Percentiles rank a stretch among this genome's conserved stretches.
phyloP scores from a whole-genome alignment of 1,139 yeast genomes.

The Schizosaccharomyces versatilis region DNA sequence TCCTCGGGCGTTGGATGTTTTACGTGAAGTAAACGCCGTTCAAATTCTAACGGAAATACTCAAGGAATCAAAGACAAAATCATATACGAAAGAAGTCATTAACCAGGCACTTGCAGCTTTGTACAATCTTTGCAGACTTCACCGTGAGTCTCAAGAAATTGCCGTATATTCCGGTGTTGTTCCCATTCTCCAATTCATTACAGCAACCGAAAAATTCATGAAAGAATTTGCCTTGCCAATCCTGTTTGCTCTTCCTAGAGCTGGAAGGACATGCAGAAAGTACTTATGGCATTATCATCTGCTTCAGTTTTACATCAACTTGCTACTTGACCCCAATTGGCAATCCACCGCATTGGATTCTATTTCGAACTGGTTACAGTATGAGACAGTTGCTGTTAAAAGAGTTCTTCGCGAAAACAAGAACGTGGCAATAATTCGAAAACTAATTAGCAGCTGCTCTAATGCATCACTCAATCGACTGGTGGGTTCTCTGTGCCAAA shows the following conservation, averaged over 20 bases:
- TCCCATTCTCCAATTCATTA: constrained; percentile 28
- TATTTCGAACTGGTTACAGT: constrained; percentile 21
- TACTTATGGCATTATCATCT: constrained; percentile 24
- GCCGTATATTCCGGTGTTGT: constrained; percentile 34
- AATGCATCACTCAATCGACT: constrained; percentile 14
- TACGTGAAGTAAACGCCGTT: constrained; percentile 18
- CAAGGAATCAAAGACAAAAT: constrained; percentile 6
- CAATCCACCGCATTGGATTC: constrained; percentile 48
- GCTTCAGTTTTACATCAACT: constrained; percentile 27
- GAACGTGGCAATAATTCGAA: constrained; percentile 11
- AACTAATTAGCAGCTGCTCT: constrained; percentile 13
- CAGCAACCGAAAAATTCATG: constrained; percentile 29
- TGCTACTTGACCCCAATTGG: constrained; percentile 44
- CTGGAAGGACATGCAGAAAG: constrained; percentile 24
- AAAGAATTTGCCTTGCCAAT: constrained; percentile 43
- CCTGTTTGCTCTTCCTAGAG: constrained; percentile 38
- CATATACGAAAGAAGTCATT: constrained; percentile 13
- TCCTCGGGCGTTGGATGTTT: constrained; percentile 14
- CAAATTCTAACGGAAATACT: constrained; percentile 15
- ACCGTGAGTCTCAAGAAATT: constrained; percentile 30
- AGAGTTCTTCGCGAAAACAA: constrained; percentile 12
- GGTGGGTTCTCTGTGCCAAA: constrained; percentile 14
- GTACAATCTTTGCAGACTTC: constrained; percentile 35
- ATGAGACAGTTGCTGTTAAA: constrained; percentile 17
- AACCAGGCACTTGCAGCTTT: constrained; percentile 20